phyloP scores from a whole-genome alignment of 2,329 filamentous ascomycete species.

The Domatiomyces catenatus region DNA sequence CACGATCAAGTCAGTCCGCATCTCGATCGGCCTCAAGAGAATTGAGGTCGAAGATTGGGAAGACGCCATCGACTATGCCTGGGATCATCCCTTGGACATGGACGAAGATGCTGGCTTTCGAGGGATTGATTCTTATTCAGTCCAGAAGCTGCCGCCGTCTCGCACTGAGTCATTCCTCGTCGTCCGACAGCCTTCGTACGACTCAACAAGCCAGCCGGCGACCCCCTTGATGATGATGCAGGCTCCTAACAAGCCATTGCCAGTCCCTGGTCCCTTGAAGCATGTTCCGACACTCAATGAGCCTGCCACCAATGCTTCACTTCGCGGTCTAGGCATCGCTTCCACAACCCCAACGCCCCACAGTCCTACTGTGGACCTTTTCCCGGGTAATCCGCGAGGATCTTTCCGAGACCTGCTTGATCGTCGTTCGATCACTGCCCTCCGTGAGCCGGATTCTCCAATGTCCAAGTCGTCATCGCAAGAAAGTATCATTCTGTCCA shows the following conservation, averaged over 20 bases:
- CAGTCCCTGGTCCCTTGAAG: background rate
- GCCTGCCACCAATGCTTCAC: background rate
- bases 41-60: conserved; percentile 15
- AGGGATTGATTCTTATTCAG: background rate
- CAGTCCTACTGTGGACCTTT: background rate
- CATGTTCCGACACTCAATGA: background rate
- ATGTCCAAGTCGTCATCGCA: conserved; percentile 43
- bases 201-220: background rate
- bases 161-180: background rate
- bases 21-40: conserved; percentile 9
- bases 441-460: conserved; percentile 28
- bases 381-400: background rate
- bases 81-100: conserved; percentile 13
- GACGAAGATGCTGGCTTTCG: conserved; percentile 1
- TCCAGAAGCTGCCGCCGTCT: background rate
- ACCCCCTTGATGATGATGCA: background rate
- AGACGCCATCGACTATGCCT: conserved; percentile 16
- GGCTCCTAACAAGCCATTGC: background rate
- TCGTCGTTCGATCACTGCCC: background rate
- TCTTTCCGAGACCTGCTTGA: background rate
- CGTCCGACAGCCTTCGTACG: background rate
- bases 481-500: conserved; percentile 39
- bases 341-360: background rate
- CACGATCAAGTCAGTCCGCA: background rate
- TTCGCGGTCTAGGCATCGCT: background rate